phyloP scores from a whole-genome alignment of 2,329 filamentous ascomycete genomes.

The Sporothrix phasma region DNA sequence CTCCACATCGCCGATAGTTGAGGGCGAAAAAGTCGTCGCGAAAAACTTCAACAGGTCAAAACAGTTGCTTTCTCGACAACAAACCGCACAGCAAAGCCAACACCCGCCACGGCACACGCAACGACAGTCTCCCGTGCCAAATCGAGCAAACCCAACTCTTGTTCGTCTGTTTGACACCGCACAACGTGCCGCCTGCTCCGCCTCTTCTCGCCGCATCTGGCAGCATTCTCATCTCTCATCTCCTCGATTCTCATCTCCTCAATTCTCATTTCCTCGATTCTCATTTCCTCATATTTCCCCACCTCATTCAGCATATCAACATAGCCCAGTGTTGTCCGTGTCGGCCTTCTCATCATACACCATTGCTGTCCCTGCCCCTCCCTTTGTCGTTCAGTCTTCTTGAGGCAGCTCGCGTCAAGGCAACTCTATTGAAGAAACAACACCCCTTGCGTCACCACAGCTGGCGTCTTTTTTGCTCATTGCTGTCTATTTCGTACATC shows the following conservation, averaged over 20 bases:
- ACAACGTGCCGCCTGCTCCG: background rate
- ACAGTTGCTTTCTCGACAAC: background rate
- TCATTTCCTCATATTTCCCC: too few species aligned
- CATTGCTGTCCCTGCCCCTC: background rate
- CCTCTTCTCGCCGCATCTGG: background rate
- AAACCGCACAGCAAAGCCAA: background rate
- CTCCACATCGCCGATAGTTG: constrained; percentile 4
- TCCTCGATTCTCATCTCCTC: too few species aligned
- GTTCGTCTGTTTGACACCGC: background rate
- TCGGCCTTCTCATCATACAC: background rate
- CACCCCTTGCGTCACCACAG: background rate
- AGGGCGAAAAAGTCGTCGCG: background rate
- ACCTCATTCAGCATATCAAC: background rate
- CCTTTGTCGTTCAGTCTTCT: background rate
- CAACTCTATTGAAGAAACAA: background rate
- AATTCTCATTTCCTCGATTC: too few species aligned
- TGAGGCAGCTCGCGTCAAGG: background rate
- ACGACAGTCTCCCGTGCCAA: background rate
- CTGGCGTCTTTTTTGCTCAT: background rate
- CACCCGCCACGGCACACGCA: background rate
- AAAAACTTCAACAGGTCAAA: constrained; percentile 5
- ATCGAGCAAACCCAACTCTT: background rate
- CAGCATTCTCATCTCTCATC: background rate
- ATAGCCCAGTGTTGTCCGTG: background rate
- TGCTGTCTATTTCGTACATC: background rate